phyloP scores from a whole-genome alignment of 768 basidiomycete species.

The Rhizopogon vulgaris region DNA sequence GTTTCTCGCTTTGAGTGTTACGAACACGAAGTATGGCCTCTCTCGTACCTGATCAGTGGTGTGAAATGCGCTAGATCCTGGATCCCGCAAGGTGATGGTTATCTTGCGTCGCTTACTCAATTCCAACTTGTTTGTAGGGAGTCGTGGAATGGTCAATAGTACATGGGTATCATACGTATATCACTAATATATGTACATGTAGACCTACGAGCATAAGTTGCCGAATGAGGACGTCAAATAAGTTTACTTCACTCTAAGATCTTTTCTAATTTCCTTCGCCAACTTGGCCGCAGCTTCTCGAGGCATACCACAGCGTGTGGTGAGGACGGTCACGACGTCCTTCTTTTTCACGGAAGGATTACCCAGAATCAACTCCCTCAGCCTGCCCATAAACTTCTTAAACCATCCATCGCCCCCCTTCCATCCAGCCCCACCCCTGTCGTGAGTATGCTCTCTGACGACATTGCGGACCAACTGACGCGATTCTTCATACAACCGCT shows the following conservation, averaged over 20 bases:
- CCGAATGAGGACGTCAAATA: not conserved
- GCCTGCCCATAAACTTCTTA: slow-evolving; percentile 5
- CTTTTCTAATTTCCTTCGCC: slow-evolving; percentile 15
- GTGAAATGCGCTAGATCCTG: too few relatives aligned
- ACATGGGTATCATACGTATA: too few relatives aligned
- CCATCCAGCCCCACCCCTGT: not conserved
- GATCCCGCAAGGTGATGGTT: too few relatives aligned
- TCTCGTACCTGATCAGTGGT: too few relatives aligned
- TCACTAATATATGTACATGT: not conserved
- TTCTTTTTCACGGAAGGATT: slow-evolving; percentile 9
- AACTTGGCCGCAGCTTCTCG: slow-evolving; percentile 18
- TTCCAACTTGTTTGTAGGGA: too few relatives aligned
- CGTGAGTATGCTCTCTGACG: not conserved
- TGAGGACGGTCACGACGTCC: slow-evolving; percentile 14
- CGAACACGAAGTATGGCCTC: too few relatives aligned
- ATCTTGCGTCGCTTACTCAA: too few relatives aligned
- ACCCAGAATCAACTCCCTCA: slow-evolving; percentile 13
- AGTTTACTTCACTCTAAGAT: not conserved
- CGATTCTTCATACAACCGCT: not conserved
- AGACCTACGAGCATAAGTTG: not conserved
- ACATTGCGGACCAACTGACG: not conserved
- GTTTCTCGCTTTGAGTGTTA: too few relatives aligned
- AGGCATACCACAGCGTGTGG: slow-evolving; percentile 21
- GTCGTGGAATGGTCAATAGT: too few relatives aligned
- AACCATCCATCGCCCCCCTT: slow-evolving; percentile 14